Evolutionary conservation across 768 basidiomycete species (phyloP), one percentile per base, ranked within the genome.

Genomic region (Lactifluus piperatus): DNA sequence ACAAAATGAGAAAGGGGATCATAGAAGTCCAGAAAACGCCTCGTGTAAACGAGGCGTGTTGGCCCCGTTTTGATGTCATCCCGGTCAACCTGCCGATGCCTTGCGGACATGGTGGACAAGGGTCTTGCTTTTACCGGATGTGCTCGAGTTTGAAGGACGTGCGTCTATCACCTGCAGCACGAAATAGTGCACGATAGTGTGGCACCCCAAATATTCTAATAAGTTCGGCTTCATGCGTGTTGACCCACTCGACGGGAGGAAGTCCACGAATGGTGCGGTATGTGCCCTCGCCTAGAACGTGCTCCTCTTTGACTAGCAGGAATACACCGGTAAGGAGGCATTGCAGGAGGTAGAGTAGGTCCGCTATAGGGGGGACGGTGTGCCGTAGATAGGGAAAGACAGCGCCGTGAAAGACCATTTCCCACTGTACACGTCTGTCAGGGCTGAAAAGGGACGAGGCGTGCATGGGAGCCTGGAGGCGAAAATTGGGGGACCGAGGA

Each of bases 401-500:
- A 41, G 72, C 72, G 56, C 71, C 70, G 61, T 73, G 88, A 69
- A 92, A 92, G 66, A 90, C 87, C 88, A 91, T 90, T 70, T 91
- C 82, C 89, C 90, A 92, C 69, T 91, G 88, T 47, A 91, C 80
- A 60, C 87, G 82, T 65, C 89, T 76, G 69, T 91, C 87, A 11
- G 88, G 88, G 50, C 85, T 86, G 74, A 91, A 92, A 73, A 92
- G 91, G 26, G 89, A 88, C 41, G 84, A 85, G 39, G 89, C 88
- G 63, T 91, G 83, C 58, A 83, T 77, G 8, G 89, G 89, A 36
- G 91, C 79, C 67, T 87, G 84, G 7, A 91, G 75, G 47, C 78
- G 83, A 66, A 88, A 74, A 67, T 82, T 78, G 58, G 89, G 89
- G 56, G 86, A 85, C 44, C 86, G 85, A 7, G 89, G 88, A 46